Base-by-base conservation (phyloP, 2,329 filamentous ascomycete genomes). In the Calonectria honghensis region DNA sequence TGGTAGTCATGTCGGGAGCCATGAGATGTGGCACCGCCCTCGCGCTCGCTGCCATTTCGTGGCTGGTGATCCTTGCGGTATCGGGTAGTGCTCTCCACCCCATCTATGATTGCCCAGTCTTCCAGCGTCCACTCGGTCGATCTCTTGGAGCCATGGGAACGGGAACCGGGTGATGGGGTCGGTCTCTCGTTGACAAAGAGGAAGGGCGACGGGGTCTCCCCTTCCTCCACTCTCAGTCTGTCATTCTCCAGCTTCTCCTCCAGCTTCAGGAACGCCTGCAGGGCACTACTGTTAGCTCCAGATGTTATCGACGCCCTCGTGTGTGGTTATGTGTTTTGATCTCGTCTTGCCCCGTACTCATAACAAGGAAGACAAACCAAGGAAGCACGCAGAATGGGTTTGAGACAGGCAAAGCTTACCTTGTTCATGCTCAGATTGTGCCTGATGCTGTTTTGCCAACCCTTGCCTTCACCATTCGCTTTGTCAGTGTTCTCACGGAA, bases 381-480 rank as follows among this genome's bases (percentile, higher is more conserved):
- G 24, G 48, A 70, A 70, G 73, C 68, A 69, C 63, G 32, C 51
- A 72, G 71, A 68, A 24, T 29, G 73, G 67, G 76, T 77, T 66
- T 73, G 70, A 76, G 63, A 71, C 74, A 48, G 41, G 48, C 41
- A 82, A 11, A 24, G 16, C 86, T 86, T 91, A 98, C 96, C 75
- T 90, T 90, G 80, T 98, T 98, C 96, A 98, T 98, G 63, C 95
- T 98, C 10, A 98, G 88, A 79, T 98, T 98, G 84, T 98, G 96
- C 2, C 96, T 92, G 77, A 98, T 97, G 83, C 95, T 98, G 85
- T 98, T 98, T 85, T 96, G 94, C 96, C 96, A 98, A 13, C 96
- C 96, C 79, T 93, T 94, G 68, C 89, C 91, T 6, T 91, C 92
- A 81, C 69, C 76, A 66, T 96, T 97, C 70, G 91, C 91, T 84